A percentile compares a stretch with the other conserved stretches of the same genome.
These are phyloP conservation scores for Berberis thunbergii DNA, from an alignment of 164 flowering plant species.

Conservation along the genomic window DNA sequence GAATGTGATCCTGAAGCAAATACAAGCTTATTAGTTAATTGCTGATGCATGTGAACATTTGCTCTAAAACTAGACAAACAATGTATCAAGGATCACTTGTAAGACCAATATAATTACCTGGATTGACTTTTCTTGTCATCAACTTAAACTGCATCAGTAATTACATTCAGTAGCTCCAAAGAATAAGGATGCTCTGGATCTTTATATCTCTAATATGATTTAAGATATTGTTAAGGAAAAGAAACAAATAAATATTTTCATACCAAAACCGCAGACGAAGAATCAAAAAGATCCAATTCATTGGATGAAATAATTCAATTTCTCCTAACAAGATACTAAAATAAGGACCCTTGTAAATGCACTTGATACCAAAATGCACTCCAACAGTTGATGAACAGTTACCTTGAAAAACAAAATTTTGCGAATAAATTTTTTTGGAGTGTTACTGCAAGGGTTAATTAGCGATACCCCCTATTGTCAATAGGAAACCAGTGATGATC, in stretches of 20 bases:
- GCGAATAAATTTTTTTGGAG: too few species aligned
- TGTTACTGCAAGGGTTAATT: too few species aligned
- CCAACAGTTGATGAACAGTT: neutral
- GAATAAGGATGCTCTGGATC: neutral
- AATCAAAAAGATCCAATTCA: neutral
- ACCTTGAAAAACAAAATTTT: neutral
- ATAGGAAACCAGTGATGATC: too few species aligned
- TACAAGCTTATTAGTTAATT: neutral
- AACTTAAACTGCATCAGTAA: constrained; percentile 73
- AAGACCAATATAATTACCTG: constrained; percentile 26
- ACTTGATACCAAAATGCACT: neutral
- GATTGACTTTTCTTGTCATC: constrained; percentile 49
- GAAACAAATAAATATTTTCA: neutral
- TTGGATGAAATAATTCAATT: neutral
- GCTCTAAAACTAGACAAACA: neutral
- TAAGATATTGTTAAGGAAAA: constrained; percentile 4
- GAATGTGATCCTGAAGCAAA: constrained; percentile 58
- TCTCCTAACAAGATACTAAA: neutral
- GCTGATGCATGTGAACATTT: neutral
- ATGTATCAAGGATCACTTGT: neutral
- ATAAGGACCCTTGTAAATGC: neutral
- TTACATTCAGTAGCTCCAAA: constrained; percentile 52
- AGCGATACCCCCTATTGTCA: too few species aligned
- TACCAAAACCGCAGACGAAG: neutral
- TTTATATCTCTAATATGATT: neutral